Conservation (phyloP, 306 rosid species). For the Castanea mollissima region DNA sequence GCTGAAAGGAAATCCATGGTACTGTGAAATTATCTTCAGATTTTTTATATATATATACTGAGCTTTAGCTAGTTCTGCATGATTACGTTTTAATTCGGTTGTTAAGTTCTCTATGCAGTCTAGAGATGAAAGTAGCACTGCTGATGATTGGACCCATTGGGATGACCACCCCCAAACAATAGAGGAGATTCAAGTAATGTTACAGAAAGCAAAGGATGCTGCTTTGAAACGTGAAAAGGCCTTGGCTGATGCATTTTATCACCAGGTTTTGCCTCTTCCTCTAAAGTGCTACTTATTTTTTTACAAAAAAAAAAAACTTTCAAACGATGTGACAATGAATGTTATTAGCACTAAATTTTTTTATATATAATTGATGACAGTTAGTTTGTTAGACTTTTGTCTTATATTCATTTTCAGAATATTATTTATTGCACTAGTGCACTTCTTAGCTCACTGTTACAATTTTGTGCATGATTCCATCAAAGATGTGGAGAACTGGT, state of each 20-base stretch:
- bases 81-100: background rate
- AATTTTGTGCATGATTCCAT: background rate
- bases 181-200: slow-evolving; percentile 31
- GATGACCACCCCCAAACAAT: slow-evolving; percentile 26
- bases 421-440: background rate
- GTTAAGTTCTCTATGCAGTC: slow-evolving; percentile 24
- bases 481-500: slow-evolving; percentile 24
- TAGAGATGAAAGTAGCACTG: slow-evolving; percentile 32
- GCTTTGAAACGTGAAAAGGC: slow-evolving; percentile 35
- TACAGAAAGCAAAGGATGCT: slow-evolving; percentile 35
- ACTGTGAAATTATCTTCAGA: background rate
- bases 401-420: background rate
- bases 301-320: no score
- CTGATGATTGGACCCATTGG: slow-evolving; percentile 32
- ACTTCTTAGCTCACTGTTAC: background rate
- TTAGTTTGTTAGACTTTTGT: background rate
- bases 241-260: slow-evolving; percentile 46
- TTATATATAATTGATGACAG: no score
- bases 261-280: slow-evolving; percentile 29
- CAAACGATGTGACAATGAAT: no score
- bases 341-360: no score
- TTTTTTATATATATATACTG: no score
- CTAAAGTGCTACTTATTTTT: no score
- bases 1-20: slow-evolving; percentile 31
- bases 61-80: background rate